Percentiles rank a stretch among this genome's conserved stretches.
Evolutionary conservation across 495 filamentous ascomycete genomes (phyloP).

Genomic region (Talaromyces nanjingensis): DNA sequence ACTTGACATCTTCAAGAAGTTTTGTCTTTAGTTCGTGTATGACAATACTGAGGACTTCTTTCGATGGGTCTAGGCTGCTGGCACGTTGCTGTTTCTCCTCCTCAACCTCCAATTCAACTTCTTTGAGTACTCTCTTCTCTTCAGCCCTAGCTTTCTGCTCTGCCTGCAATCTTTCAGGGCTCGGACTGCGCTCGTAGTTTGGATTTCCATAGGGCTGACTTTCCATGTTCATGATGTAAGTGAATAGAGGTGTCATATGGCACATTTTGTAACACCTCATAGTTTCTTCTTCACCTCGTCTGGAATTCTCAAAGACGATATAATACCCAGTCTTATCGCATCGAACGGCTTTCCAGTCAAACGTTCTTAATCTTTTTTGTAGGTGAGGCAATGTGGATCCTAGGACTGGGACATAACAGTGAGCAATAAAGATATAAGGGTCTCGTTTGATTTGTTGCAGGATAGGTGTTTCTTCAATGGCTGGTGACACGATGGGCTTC

Average conservation of each 20-base stretch:
- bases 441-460: conserved; percentile 62
- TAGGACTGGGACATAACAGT: conserved; percentile 82
- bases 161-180: conserved; percentile 41
- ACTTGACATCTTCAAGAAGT: conserved; percentile 77
- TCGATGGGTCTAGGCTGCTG: conserved; percentile 76
- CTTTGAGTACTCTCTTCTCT: conserved; percentile 49
- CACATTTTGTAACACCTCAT: conserved; percentile 66
- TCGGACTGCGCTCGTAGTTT: conserved; percentile 56
- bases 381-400: conserved; percentile 76
- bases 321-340: conserved; percentile 85
- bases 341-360: conserved; percentile 66
- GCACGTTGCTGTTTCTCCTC: conserved; percentile 82
- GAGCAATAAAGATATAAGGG: conserved; percentile 89
- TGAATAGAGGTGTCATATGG: conserved; percentile 76
- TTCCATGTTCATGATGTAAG: conserved; percentile 89
- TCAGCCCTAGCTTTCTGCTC: conserved; percentile 52
- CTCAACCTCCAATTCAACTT: conserved; percentile 71
- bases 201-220: conserved; percentile 64
- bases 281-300: conserved; percentile 69
- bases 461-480: conserved; percentile 56
- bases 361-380: conserved; percentile 75
- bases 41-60: conserved; percentile 69
- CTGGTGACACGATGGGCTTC: conserved; percentile 38
- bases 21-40: conserved; percentile 76
- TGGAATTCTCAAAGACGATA: conserved; percentile 74